phyloP scores from a whole-genome alignment of 257 asterid genomes.

The Lavandula angustifolia region DNA sequence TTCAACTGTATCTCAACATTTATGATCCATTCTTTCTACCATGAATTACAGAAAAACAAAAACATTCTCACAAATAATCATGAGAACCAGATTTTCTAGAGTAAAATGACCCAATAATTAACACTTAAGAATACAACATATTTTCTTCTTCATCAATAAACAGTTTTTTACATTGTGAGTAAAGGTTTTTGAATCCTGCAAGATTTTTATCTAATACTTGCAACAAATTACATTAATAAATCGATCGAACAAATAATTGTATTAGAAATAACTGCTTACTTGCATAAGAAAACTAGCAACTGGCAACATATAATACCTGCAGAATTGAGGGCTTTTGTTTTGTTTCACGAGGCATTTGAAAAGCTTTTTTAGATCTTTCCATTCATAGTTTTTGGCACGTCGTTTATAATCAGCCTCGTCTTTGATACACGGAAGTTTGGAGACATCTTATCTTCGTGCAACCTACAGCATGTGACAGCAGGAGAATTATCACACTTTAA shows the following conservation, averaged over 20 bases:
- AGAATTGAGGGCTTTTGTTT: conserved; percentile 84
- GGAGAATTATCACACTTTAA: conserved; percentile 3
- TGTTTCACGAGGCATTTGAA: conserved; percentile 80
- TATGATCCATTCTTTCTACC: neutral
- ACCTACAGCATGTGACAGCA: conserved; percentile 44
- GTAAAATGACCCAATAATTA: too few species aligned
- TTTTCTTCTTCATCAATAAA: too few species aligned
- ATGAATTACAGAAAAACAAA: neutral
- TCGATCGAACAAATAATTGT: neutral
- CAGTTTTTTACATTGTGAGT: too few species aligned
- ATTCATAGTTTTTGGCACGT: conserved; percentile 75
- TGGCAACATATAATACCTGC: conserved; percentile 57
- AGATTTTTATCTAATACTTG: conserved; percentile 64
- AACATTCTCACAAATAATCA: neutral
- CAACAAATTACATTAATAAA: conserved; percentile 9
- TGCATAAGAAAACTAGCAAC: neutral
- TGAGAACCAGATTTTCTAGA: too few species aligned
- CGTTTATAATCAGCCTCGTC: conserved; percentile 83
- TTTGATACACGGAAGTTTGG: conserved; percentile 90
- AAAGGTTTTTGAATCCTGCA: conserved; percentile 54
- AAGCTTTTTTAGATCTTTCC: conserved; percentile 59
- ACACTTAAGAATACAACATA: too few species aligned
- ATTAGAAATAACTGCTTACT: neutral
- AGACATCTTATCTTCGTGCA: conserved; percentile 74
- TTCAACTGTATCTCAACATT: neutral